Conservation (phyloP, 106 monocot genomes). For the Acorus calamus region DNA sequence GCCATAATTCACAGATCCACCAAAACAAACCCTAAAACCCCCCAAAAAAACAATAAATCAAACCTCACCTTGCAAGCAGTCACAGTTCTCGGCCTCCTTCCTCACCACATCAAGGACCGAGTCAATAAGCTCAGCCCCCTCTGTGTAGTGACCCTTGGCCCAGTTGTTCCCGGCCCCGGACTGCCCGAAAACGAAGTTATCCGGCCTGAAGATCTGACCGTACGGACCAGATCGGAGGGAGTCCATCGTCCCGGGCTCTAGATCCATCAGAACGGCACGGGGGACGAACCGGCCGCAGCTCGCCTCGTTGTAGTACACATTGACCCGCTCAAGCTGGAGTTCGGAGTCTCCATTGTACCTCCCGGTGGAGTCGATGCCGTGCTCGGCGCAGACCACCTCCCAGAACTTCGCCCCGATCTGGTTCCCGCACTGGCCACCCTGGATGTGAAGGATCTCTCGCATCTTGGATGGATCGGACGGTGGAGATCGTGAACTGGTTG, state of each 20-base stretch:
- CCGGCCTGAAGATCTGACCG: constrained; percentile 4
- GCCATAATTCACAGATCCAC: too few relatives aligned
- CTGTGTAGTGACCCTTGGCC: constrained; percentile 27
- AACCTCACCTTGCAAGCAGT: constrained; percentile 18
- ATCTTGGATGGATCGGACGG: not conserved
- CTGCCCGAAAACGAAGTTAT: constrained; percentile 27
- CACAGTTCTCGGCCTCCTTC: constrained; percentile 32
- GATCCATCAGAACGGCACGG: constrained; percentile 21
- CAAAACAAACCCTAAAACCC: too few relatives aligned
- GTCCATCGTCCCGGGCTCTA: constrained; percentile 26
- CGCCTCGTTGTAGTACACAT: constrained; percentile 27
- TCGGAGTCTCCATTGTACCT: constrained; percentile 1
- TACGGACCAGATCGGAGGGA: constrained; percentile 8
- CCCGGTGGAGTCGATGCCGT: constrained; percentile 8
- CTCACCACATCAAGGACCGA: constrained; percentile 22
- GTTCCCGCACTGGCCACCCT: constrained; percentile 8
- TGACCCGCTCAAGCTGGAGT: constrained; percentile 22
- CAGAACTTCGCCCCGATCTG: constrained; percentile 8
- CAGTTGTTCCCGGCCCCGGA: constrained; percentile 25
- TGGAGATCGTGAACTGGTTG: too few relatives aligned
- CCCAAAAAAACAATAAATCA: not conserved
- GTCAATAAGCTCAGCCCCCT: constrained; percentile 26
- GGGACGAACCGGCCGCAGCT: constrained; percentile 18
- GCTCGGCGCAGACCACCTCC: constrained; percentile 8
- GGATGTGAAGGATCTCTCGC: constrained; percentile 8